These are phyloP conservation scores for Candida insectorum DNA, from an alignment of 805 yeast genomes.

Conservation along the genomic window DNA sequence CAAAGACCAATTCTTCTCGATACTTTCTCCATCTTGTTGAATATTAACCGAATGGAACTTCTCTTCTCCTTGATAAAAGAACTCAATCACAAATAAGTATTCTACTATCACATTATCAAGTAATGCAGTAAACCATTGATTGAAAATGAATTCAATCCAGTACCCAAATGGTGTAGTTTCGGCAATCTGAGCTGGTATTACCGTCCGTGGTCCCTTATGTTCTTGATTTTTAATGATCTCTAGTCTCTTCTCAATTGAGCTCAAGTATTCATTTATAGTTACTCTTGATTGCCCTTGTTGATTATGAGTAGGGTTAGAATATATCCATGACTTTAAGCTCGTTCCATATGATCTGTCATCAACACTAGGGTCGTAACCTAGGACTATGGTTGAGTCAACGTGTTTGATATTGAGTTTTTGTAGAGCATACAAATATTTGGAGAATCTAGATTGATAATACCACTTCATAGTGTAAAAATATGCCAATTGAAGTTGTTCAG, in stretches of 20 bases:
- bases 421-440: slow-evolving; percentile 69
- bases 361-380: slow-evolving; percentile 42
- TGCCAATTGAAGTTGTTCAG: slow-evolving; percentile 71
- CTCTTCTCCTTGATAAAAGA: slow-evolving; percentile 52
- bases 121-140: slow-evolving; percentile 69
- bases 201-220: slow-evolving; percentile 51
- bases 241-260: slow-evolving; percentile 53
- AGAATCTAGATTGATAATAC: slow-evolving; percentile 82
- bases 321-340: slow-evolving; percentile 25
- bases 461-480: slow-evolving; percentile 87
- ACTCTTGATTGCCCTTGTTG: slow-evolving; percentile 10
- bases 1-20: slow-evolving; percentile 29
- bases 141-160: slow-evolving; percentile 70
- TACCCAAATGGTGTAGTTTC: slow-evolving; percentile 66
- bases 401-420: slow-evolving; percentile 56
- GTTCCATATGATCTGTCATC: slow-evolving; percentile 20
- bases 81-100: slow-evolving; percentile 66
- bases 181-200: slow-evolving; percentile 80
- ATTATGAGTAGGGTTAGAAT: slow-evolving; percentile 3
- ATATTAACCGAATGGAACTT: slow-evolving; percentile 24
- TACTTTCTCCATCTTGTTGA: slow-evolving; percentile 2
- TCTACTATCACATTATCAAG: slow-evolving; percentile 77
- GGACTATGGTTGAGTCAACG: slow-evolving; percentile 53
- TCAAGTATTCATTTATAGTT: slow-evolving; percentile 49
- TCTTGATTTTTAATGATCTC: slow-evolving; percentile 42